Base-by-base conservation (phyloP, 768 basidiomycete genomes). In the Cystofilobasidium macerans region DNA sequence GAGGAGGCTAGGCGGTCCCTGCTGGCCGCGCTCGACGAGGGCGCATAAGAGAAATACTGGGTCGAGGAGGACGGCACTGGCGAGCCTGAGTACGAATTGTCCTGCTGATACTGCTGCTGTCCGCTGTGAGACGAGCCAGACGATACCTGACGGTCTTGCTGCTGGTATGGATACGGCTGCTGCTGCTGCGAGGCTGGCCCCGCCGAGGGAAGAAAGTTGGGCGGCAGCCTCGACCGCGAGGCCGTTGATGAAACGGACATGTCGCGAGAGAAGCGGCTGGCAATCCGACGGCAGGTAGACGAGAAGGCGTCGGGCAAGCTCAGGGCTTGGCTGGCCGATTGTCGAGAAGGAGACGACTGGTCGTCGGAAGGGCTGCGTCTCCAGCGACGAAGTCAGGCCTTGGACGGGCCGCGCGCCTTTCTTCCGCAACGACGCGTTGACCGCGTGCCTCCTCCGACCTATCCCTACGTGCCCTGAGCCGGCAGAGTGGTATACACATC, bases 1-100 rank as follows among this genome's bases (percentile, higher is more conserved):
- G 57, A 64, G 30, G 57, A 22, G 24, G 64, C 63, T 11, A 60
- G 65, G 13, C 64, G 62, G 40, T 14, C 16, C 16, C 16, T 18
- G n/a, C 48, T 38, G 13, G 51, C 35, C 32, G 40, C 40, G 51
- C 48, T 24, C 9, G 48, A 51, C 6, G 28, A 51, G 8, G 51
- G 28, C 26, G 26, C 11, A 14, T 28, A 54, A 8, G 51, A 28
- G 28, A 30, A 54, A 7, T 30, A 54, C 14, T 22, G 26, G 30
- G 28, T n/a, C 45, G 45, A 22, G 22, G 22, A n/a, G 3, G 45
- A 47, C 22, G 45, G 45, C 22, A 16, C 51, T 6, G 51, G 51
- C 51, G 30, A 54, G 30, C 7, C 26, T 1, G 51, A 6, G 51
- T 54, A 54, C 4, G 45, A 20, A 11, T 11, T 16, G 38, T 8